Conservation (phyloP, 441 rosid genomes). For the Gossypium gossypioides region DNA sequence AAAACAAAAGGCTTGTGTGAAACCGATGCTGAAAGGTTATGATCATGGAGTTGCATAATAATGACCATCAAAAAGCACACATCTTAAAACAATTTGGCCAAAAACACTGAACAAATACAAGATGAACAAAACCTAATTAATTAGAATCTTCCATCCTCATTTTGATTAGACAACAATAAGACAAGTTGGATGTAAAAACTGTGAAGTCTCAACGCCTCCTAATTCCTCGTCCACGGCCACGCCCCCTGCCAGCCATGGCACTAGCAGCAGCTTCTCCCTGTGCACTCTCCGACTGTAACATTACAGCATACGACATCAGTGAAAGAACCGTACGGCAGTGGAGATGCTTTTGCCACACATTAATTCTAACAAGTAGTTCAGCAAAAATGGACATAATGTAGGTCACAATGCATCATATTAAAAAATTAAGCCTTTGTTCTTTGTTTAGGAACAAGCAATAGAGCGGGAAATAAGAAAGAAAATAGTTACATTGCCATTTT, state of each 20-base stretch:
- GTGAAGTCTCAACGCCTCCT: conserved; percentile 53
- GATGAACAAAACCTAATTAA: background rate
- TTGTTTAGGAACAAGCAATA: background rate
- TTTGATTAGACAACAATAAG: background rate
- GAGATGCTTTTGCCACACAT: background rate
- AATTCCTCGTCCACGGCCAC: conserved; percentile 94
- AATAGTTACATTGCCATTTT: background rate
- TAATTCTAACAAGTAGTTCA: background rate
- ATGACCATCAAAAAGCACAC: background rate
- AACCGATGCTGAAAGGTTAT: no score
- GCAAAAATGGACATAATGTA: background rate
- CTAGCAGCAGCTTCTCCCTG: conserved; percentile 94
- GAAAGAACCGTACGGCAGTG: background rate
- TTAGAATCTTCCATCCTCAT: background rate
- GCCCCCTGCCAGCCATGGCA: conserved; percentile 92
- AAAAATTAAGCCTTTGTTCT: background rate
- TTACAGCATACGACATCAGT: background rate
- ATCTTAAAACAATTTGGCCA: background rate
- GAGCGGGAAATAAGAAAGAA: background rate
- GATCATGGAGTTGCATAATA: no score
- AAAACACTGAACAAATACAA: no score
- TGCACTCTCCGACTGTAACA: conserved; percentile 87
- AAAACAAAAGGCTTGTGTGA: no score
- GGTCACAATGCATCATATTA: background rate
- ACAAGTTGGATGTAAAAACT: no score